Conservation (phyloP, 805 yeast species). For the Wickerhamomyces strasburgensis region DNA sequence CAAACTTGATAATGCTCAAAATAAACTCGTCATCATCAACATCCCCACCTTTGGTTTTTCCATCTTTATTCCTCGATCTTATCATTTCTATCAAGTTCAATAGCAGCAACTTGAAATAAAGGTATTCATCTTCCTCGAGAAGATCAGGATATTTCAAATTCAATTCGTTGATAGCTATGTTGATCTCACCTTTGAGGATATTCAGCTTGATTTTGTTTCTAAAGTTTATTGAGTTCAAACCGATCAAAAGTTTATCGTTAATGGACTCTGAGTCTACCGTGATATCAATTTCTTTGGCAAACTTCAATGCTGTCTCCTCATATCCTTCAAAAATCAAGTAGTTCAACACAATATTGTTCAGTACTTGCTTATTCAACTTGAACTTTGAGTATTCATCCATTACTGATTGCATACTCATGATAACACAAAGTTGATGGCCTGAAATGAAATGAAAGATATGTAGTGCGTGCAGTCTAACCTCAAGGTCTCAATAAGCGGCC, state of each 20-base stretch:
- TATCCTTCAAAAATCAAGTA: conserved; percentile 77
- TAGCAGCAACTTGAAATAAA: conserved; percentile 70
- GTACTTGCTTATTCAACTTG: conserved; percentile 4
- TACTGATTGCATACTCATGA: background rate
- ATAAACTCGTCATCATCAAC: conserved; percentile 44
- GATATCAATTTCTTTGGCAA: conserved; percentile 27
- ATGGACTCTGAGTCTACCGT: conserved; percentile 20
- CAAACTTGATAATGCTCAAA: conserved; percentile 49
- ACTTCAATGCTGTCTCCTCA: conserved; percentile 53
- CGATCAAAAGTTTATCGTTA: conserved; percentile 25
- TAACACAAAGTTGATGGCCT: no score
- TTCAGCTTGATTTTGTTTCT: conserved; percentile 49
- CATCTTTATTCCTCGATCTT: conserved; percentile 22
- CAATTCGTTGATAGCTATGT: conserved; percentile 50
- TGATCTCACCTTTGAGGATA: conserved; percentile 57
- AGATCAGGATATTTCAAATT: conserved; percentile 59
- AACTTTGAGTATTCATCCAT: background rate
- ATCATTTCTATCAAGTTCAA: conserved; percentile 80
- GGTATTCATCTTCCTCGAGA: conserved; percentile 53
- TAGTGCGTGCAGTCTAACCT: no score
- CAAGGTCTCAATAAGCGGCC: no score
- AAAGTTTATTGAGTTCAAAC: conserved; percentile 45
- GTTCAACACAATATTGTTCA: conserved; percentile 49
- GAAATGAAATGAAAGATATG: no score
- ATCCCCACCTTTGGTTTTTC: conserved; percentile 15